Evolutionary conservation across 1,139 yeast species (phyloP).

Genomic region (Geotrichum australiense): DNA sequence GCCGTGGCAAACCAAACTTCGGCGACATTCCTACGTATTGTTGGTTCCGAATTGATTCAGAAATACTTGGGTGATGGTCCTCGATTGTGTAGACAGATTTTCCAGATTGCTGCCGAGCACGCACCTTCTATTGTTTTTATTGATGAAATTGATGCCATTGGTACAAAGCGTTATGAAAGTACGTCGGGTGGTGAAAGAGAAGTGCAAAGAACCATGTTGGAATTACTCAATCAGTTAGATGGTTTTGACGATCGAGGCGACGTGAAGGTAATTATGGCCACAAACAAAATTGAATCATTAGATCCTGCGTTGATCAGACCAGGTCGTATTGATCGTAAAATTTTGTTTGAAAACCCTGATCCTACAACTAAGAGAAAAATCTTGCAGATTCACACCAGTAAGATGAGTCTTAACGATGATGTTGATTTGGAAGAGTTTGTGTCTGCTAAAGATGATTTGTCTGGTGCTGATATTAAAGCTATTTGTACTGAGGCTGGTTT

Average conservation of each 20-base stretch:
- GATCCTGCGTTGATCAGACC: conserved; percentile 99
- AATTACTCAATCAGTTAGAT: conserved; percentile 89
- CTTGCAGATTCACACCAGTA: conserved; percentile 85
- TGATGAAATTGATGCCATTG: conserved; percentile 98
- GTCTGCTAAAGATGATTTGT: conserved; percentile 85
- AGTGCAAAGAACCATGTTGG: conserved; percentile 98
- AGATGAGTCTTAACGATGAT: conserved; percentile 85
- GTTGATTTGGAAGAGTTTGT: conserved; percentile 88
- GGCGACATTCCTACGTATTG: conserved; percentile 93
- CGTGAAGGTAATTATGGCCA: conserved; percentile 98
- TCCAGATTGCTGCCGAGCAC: conserved; percentile 94
- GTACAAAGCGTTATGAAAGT: conserved; percentile 94
- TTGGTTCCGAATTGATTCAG: conserved; percentile 94
- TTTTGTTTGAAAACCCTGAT: conserved; percentile 93
- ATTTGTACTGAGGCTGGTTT: conserved; percentile 98
- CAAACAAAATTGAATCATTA: conserved; percentile 88
- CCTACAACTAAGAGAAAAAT: conserved; percentile 89
- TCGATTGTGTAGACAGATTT: conserved; percentile 85
- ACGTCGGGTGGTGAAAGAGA: conserved; percentile 97
- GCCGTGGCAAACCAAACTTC: conserved; percentile 98
- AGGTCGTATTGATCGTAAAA: conserved; percentile 97
- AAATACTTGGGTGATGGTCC: conserved; percentile 99
- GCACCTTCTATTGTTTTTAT: conserved; percentile 98
- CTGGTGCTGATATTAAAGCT: conserved; percentile 98
- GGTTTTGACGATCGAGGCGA: conserved; percentile 99